Evolutionary conservation across 2,329 filamentous ascomycete genomes (phyloP), one percentile per base, ranked within the genome.

Genomic region (Aspergillus proliferans): DNA sequence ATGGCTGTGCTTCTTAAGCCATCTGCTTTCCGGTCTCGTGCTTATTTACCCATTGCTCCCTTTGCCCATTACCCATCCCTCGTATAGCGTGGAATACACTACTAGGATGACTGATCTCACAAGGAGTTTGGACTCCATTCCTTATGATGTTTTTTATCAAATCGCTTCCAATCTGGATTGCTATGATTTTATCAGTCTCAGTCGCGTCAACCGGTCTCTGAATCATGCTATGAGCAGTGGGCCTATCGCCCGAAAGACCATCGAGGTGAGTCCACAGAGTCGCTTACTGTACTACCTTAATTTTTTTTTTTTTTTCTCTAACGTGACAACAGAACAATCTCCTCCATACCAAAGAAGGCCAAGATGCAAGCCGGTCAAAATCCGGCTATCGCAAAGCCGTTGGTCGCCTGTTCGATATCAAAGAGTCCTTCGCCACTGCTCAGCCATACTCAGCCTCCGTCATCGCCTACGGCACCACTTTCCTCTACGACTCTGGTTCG

Each of bases 101-200:
- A 18, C 34, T 38, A 38, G 34, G 53, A 61, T 60, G 55, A 47
- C 42, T 46, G 46, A 51, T 40, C 53, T 51, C 47, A 52, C 52
- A 51, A 56, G 47, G 50, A 62, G 57, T 46, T 61, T 79, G 40
- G 70, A 76, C 50, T 55, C 59, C 26, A 65, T 87, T 10, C 84
- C 85, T 0, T 83, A 80, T 59, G 85, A 88, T 65, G 71, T 87
- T n/a, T 67, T 86, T 24, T 78, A 79, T 45, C 74, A 79, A 46
- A 76, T 87, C 46, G 73, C 77, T 6, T 70, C 71, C 6, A 67
- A 73, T 48, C 71, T 88, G 33, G 71, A 77, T 15, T 67, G 84
- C 22, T 74, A 81, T 43, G 82, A 86, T 54, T 72, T 81, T 36
- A 75, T 82, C 50, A 72, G 78, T 52, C 67, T 87, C 40, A 76